Percentiles rank a stretch among this genome's conserved stretches.
These are phyloP conservation scores for Coniferiporia sulphurascens DNA, from an alignment of 1,284 basidiomycete genomes.

Conservation along the genomic window DNA sequence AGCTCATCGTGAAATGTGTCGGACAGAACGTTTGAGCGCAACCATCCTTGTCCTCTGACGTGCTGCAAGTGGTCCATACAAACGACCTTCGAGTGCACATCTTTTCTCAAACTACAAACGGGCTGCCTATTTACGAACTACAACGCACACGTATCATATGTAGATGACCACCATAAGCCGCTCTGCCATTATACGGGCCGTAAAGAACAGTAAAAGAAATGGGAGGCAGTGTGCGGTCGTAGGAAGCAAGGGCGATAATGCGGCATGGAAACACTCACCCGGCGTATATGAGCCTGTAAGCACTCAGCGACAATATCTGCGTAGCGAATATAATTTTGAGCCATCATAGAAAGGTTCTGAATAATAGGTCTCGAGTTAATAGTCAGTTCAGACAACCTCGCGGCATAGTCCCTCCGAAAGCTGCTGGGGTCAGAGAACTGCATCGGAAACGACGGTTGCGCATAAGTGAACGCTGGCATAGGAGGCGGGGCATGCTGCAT, in stretches of 20 bases:
- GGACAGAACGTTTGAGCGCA: neutral
- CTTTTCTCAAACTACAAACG: constrained; percentile 35
- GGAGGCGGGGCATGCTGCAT: constrained; percentile 41
- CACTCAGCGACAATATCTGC: constrained; percentile 84
- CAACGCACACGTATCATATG: constrained; percentile 22
- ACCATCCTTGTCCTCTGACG: constrained; percentile 25
- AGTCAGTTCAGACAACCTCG: constrained; percentile 78
- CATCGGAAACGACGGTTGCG: constrained; percentile 37
- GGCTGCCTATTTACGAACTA: constrained; percentile 31
- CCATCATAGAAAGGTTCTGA: constrained; percentile 90
- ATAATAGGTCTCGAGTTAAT: constrained; percentile 97
- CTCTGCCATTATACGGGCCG: neutral
- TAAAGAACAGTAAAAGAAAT: neutral
- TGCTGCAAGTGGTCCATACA: constrained; percentile 26
- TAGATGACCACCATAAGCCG: constrained; percentile 6
- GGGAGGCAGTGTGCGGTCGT: neutral
- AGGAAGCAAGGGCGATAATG: constrained; percentile 18
- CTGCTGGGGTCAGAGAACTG: constrained; percentile 62
- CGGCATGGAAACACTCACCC: constrained; percentile 56
- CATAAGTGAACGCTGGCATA: constrained; percentile 36
- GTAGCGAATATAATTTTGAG: constrained; percentile 76
- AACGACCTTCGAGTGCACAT: constrained; percentile 29
- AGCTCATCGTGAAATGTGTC: neutral
- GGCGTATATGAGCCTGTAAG: constrained; percentile 82
- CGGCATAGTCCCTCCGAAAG: constrained; percentile 78